Conservation (phyloP, 2,329 filamentous ascomycete species). For the Calonectria leucothoes region DNA sequence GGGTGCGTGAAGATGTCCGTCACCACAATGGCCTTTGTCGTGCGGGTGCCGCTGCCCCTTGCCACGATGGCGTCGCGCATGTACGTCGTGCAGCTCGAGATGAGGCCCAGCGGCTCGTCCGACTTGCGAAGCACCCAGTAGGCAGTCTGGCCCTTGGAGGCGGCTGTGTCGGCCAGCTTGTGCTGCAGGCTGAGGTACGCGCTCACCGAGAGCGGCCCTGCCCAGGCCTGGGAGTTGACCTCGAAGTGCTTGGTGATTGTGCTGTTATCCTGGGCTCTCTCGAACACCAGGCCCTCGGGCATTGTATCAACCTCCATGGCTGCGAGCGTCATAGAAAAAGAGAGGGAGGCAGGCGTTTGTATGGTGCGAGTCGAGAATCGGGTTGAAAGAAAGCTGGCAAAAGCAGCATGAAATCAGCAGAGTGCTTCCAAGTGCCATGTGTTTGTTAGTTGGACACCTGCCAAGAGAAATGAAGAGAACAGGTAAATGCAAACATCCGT, state of each 20-base stretch:
- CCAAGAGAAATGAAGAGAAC: not conserved
- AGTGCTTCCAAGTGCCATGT: not conserved
- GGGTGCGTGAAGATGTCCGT: constrained; percentile 51
- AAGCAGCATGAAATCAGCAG: too few species aligned
- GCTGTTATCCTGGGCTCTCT: constrained; percentile 16
- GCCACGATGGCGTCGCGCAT: constrained; percentile 34
- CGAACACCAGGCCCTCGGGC: constrained; percentile 23
- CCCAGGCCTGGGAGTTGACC: constrained; percentile 31
- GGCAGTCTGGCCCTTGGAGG: constrained; percentile 4
- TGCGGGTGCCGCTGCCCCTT: constrained; percentile 32
- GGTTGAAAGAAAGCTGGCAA: not conserved
- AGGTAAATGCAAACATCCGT: not conserved
- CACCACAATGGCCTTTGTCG: constrained; percentile 46
- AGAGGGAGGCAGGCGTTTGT: not conserved
- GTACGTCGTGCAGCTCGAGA: constrained; percentile 49
- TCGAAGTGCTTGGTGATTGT: constrained; percentile 32
- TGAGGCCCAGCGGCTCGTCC: constrained; percentile 42
- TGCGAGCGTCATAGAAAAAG: not conserved
- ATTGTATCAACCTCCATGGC: not conserved
- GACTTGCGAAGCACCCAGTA: constrained; percentile 48
- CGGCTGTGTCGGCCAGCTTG: constrained; percentile 15
- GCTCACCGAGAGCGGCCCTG: constrained; percentile 25
- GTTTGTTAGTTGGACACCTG: not conserved
- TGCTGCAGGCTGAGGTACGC: constrained; percentile 30
- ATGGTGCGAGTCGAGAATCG: not conserved